Evolutionary conservation across 257 asterid species (phyloP).

Genomic region (Fraxinus americana): DNA sequence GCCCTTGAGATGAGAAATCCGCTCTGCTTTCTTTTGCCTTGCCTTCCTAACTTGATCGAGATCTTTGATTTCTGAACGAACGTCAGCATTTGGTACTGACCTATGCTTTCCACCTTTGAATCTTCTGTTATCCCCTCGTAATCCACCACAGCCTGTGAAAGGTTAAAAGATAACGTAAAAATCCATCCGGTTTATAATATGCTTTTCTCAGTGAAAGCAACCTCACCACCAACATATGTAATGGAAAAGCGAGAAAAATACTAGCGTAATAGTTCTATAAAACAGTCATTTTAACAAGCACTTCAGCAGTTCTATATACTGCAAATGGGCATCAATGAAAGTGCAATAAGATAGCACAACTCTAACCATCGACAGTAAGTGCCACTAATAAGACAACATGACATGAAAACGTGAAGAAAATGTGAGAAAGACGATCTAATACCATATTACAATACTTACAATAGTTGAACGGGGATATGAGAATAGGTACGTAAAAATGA

Average conservation of each 20-base stretch:
- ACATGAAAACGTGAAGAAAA: too few relatives aligned
- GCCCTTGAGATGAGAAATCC: conserved; percentile 57
- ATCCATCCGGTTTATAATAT: not conserved
- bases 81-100: conserved; percentile 72
- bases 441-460: too few relatives aligned
- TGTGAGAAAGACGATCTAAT: too few relatives aligned
- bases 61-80: conserved; percentile 81
- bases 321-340: too few relatives aligned
- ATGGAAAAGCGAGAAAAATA: not conserved
- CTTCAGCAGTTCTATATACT: too few relatives aligned
- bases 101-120: conserved; percentile 56
- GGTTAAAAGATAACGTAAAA: not conserved
- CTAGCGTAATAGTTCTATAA: not conserved
- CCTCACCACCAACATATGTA: not conserved
- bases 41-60: conserved; percentile 83
- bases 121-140: conserved; percentile 50
- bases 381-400: too few relatives aligned
- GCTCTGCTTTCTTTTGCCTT: conserved; percentile 77
- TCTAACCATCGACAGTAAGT: too few relatives aligned
- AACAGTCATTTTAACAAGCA: too few relatives aligned
- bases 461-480: too few relatives aligned
- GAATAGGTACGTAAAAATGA: too few relatives aligned
- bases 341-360: too few relatives aligned
- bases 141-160: conserved; percentile 50
- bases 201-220: not conserved